Percentiles rank a stretch among this genome's conserved stretches.
Evolutionary conservation across 129 eudicot species (phyloP).

Genomic region (Pseudognaphalium luteoalbum): DNA sequence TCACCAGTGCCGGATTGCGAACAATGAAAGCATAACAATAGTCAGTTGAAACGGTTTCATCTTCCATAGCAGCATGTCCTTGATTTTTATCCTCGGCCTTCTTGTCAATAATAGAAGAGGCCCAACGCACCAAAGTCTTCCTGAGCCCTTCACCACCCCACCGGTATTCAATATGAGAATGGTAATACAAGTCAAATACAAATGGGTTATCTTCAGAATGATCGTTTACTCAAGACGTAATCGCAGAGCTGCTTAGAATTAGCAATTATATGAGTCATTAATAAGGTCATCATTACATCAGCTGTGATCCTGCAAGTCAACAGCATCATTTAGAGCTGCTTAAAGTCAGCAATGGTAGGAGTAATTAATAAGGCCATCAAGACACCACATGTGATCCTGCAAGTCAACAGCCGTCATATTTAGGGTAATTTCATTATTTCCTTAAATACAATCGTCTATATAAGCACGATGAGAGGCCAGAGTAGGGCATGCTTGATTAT

Average conservation of each 20-base stretch:
- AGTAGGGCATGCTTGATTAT: too few species aligned
- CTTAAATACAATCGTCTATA: slow-evolving; percentile 37
- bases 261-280: too few species aligned
- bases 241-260: too few species aligned
- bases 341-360: too few species aligned
- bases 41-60: slow-evolving; percentile 80
- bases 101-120: slow-evolving; percentile 58
- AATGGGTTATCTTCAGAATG: slow-evolving; percentile 73
- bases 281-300: too few species aligned
- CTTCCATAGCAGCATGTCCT: slow-evolving; percentile 68
- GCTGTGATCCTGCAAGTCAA: too few species aligned
- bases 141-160: slow-evolving; percentile 99
- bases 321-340: too few species aligned
- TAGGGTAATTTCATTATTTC: too few species aligned
- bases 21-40: slow-evolving; percentile 93
- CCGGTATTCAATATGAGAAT: slow-evolving; percentile 90
- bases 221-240: slow-evolving; percentile 61
- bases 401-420: too few species aligned
- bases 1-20: slow-evolving; percentile 68
- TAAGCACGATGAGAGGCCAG: too few species aligned
- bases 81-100: slow-evolving; percentile 49
- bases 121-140: slow-evolving; percentile 93
- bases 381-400: too few species aligned
- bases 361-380: too few species aligned
- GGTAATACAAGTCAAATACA: slow-evolving; percentile 85